Evolutionary conservation across 106 monocot species (phyloP).

Genomic region (Acanthochlamys bracteata): DNA sequence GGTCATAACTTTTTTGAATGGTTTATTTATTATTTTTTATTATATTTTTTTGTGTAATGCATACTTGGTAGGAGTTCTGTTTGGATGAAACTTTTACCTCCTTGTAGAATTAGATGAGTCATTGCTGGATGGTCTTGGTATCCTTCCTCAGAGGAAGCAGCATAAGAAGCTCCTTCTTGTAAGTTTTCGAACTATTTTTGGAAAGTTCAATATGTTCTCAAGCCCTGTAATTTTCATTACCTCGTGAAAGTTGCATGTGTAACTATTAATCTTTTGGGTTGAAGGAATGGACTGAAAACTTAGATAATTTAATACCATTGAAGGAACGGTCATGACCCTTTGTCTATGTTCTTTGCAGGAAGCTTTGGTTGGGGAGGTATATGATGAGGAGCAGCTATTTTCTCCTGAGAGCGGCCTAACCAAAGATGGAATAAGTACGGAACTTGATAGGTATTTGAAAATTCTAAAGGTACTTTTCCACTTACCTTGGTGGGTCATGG

Average conservation of each 20-base stretch:
- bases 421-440: slow-evolving; percentile 45
- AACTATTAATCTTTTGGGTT: no score
- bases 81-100: neutral
- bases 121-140: slow-evolving; percentile 95
- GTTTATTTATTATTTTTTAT: neutral
- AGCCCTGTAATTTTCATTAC: no score
- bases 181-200: no score
- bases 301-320: no score
- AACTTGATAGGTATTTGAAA: slow-evolving; percentile 59
- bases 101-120: slow-evolving; percentile 90
- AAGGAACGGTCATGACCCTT: neutral
- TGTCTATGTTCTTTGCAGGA: slow-evolving; percentile 46
- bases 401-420: slow-evolving; percentile 24
- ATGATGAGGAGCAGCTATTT: slow-evolving; percentile 85
- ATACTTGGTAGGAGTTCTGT: neutral
- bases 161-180: slow-evolving; percentile 94
- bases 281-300: no score
- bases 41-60: slow-evolving; percentile 1
- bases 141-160: slow-evolving; percentile 98
- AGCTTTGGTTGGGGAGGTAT: slow-evolving; percentile 85
- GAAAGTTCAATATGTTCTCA: no score
- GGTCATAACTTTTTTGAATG: slow-evolving; percentile 25
- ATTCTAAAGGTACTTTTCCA: slow-evolving; percentile 38
- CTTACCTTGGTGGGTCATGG: no score
- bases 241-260: no score